Evolutionary conservation across 192 early-diverging fungal genomes (phyloP), one percentile per base, ranked within the genome.

Genomic region (Coemansia sp.): DNA sequence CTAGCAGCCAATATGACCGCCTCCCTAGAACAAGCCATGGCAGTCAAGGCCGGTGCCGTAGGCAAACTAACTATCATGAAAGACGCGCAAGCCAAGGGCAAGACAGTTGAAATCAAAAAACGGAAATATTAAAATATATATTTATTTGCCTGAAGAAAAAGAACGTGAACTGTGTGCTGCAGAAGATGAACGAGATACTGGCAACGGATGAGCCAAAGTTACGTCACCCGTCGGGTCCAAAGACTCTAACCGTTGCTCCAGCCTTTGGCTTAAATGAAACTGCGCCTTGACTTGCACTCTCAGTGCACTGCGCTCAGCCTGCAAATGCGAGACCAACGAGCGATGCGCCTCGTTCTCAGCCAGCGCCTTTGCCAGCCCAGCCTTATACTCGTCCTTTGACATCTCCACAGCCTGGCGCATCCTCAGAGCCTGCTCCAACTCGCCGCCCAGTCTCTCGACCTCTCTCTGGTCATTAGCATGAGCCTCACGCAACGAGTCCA

Each of bases 61-160:
- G 89, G 89, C 34, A 91, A 91, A 68, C 81, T 91, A 62, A 88
- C 86, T 1, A 91, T 91, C 30, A 87, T 91, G 88, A 87, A 86
- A 71, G 70, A 68, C 1, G 74, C 83, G 27, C 86, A 84, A 50
- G 74, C 82, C 3, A 74, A 84, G 62, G 88, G 84, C 27, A 78
- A 84, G 63, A 73, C 70, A n/a, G 77, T 80, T 16, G 62, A 74
- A 11, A 70, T 65, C 1, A 86, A 82, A 40, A 71, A 74, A 53
- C 82, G 82, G 59, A 82, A 84, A 49, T 77, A 76, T 37, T 86
- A 84, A 38, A 27, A 35, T 47, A 64, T 58, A 56, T 41, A 29
- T 59, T 27, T n/a, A 3, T 59, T 49, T 5, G 44, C 27, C n/a
- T 24, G 22, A 24, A 34, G 30, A 44, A 55, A 78, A 78, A 2